phyloP scores from a whole-genome alignment of 2,329 filamentous ascomycete species.

The Coniochaeta prunicola region DNA sequence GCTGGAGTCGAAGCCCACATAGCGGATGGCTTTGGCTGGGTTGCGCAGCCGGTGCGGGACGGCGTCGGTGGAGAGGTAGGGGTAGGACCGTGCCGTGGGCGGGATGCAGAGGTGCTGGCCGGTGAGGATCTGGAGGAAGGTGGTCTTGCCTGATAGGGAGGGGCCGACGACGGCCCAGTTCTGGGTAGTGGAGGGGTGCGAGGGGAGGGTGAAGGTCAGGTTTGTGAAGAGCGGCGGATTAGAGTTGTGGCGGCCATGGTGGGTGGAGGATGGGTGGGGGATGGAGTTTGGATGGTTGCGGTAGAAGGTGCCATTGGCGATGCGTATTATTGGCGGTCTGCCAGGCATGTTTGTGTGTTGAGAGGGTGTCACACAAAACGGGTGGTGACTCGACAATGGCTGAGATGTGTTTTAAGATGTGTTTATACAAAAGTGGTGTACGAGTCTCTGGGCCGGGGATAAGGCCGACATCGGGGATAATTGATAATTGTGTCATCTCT shows the following conservation, averaged over 20 bases:
- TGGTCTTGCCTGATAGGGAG: slow-evolving; percentile 71
- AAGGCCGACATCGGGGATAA: slow-evolving; percentile 2
- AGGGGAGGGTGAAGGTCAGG: slow-evolving; percentile 63
- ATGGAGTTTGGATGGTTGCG: slow-evolving; percentile 54
- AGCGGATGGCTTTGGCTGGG: slow-evolving; percentile 65
- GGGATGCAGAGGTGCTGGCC: slow-evolving; percentile 72
- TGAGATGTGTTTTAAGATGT: not conserved
- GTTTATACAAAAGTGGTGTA: not conserved
- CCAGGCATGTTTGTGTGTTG: slow-evolving; percentile 24
- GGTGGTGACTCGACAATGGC: not conserved
- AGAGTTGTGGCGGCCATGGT: slow-evolving; percentile 16
- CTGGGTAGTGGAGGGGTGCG: slow-evolving; percentile 39
- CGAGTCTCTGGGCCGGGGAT: slow-evolving; percentile 1
- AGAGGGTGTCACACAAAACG: not conserved
- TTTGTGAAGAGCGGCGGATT: slow-evolving; percentile 70
- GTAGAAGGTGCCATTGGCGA: slow-evolving; percentile 78
- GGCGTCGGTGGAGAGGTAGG: slow-evolving; percentile 61
- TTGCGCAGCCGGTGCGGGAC: slow-evolving; percentile 49
- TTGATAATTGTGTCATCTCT: slow-evolving; percentile 8
- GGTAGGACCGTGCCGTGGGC: slow-evolving; percentile 68
- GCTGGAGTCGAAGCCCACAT: slow-evolving; percentile 85
- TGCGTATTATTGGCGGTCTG: slow-evolving; percentile 57
- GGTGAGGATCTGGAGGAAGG: slow-evolving; percentile 70
- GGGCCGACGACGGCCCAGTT: slow-evolving; percentile 84
- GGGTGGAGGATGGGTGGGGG: slow-evolving; percentile 26